Evolutionary conservation across 768 basidiomycete genomes (phyloP).

Genomic region (Chiua virens): DNA sequence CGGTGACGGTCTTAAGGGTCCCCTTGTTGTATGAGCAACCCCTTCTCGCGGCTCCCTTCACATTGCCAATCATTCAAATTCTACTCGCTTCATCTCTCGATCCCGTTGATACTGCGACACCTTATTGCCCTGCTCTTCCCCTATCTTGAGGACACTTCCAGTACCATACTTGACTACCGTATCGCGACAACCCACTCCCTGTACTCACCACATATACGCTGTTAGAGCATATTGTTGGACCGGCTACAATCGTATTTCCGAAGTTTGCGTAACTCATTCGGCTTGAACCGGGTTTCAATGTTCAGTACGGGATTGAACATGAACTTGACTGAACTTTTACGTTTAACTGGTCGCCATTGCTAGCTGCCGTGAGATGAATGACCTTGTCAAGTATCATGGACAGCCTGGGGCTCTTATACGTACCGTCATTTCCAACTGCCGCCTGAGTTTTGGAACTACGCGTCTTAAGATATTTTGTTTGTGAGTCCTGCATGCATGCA

Average conservation of each 20-base stretch:
- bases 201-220: constrained; percentile 5
- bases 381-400: too few relatives aligned
- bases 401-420: too few relatives aligned
- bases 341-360: too few relatives aligned
- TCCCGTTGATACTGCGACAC: constrained; percentile 15
- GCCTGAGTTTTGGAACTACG: too few relatives aligned
- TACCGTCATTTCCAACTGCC: too few relatives aligned
- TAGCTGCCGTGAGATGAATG: too few relatives aligned
- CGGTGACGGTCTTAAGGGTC: constrained; percentile 67
- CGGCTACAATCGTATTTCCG: too few relatives aligned
- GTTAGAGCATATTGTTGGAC: constrained; percentile 1
- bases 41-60: background rate
- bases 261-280: background rate
- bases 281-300: too few relatives aligned
- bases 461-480: too few relatives aligned
- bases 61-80: constrained; percentile 4
- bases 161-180: background rate
- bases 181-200: background rate
- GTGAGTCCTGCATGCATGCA: too few relatives aligned
- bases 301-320: too few relatives aligned
- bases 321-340: too few relatives aligned
- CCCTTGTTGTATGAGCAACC: constrained; percentile 41
- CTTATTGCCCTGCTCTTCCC: background rate
- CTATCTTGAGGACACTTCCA: constrained; percentile 11
- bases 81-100: background rate